A percentile compares a stretch with the other conserved stretches of the same genome.
phyloP scores from a whole-genome alignment of 2,329 filamentous ascomycete genomes.

The Periconia sp. region DNA sequence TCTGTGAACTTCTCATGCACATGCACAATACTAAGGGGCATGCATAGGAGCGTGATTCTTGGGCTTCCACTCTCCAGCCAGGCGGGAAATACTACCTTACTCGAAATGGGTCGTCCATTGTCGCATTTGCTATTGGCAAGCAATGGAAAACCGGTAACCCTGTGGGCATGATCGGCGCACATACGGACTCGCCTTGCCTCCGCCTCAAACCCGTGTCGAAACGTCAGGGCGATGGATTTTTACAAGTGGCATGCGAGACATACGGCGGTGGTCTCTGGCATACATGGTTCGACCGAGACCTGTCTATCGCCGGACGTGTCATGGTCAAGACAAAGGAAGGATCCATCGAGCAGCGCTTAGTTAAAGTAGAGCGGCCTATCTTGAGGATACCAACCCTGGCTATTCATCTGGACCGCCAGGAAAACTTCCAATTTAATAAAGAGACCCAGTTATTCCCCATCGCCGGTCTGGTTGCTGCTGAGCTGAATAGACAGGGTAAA shows the following conservation, averaged over 20 bases:
- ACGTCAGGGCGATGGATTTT: conserved; percentile 80
- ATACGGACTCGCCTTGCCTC: conserved; percentile 92
- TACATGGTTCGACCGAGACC: conserved; percentile 95
- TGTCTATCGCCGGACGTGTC: conserved; percentile 85
- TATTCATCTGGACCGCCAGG: conserved; percentile 86
- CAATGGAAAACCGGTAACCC: conserved; percentile 92
- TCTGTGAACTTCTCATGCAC: neutral
- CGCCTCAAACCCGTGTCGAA: conserved; percentile 94
- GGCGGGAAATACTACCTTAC: conserved; percentile 97
- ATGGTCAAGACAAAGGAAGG: conserved; percentile 76
- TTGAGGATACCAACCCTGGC: conserved; percentile 90
- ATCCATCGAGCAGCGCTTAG: conserved; percentile 76
- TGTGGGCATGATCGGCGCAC: conserved; percentile 88
- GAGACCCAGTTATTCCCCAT: conserved; percentile 96
- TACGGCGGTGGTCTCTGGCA: conserved; percentile 98
- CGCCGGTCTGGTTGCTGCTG: conserved; percentile 79
- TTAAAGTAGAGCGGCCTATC: conserved; percentile 89
- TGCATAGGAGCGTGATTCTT: conserved; percentile 76
- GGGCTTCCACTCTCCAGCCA: conserved; percentile 75
- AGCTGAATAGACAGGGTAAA: conserved; percentile 76
- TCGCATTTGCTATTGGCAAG: conserved; percentile 87
- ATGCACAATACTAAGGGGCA: neutral
- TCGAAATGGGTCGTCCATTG: conserved; percentile 86
- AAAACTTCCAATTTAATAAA: conserved; percentile 92
- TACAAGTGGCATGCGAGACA: conserved; percentile 94